A percentile compares a stretch with the other conserved stretches of the same genome.
Evolutionary conservation across 139 green algal genomes (phyloP).

Genomic region (Dunaliella primolecta): DNA sequence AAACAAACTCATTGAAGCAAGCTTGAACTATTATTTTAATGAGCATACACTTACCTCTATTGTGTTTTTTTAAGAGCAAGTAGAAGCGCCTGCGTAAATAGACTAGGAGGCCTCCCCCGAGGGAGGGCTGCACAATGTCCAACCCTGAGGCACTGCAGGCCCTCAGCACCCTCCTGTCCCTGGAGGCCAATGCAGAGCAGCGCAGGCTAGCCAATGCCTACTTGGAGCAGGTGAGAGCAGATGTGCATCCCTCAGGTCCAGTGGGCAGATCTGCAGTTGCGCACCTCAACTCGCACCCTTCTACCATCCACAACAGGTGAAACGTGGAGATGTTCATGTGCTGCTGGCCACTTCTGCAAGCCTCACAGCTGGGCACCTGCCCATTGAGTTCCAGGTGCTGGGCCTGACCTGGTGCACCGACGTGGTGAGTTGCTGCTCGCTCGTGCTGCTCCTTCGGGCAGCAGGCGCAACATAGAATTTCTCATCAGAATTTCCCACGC

Average conservation of each 20-base stretch:
- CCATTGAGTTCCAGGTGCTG: constrained; percentile 36
- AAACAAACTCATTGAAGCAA: too few relatives aligned
- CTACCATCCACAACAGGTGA: too few relatives aligned
- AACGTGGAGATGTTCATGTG: constrained; percentile 32
- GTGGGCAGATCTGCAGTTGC: not conserved
- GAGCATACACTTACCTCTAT: too few relatives aligned
- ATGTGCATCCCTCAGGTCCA: not conserved
- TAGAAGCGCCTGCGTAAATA: too few relatives aligned
- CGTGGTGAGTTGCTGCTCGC: constrained; percentile 10
- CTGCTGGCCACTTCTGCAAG: constrained; percentile 17
- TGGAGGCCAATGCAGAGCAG: not conserved
- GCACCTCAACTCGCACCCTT: too few relatives aligned
- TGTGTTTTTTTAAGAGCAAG: too few relatives aligned
- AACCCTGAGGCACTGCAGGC: not conserved
- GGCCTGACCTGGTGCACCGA: constrained; percentile 25
- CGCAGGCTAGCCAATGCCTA: not conserved
- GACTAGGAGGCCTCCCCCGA: too few relatives aligned
- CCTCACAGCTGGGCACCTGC: constrained; percentile 24
- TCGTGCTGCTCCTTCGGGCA: not conserved
- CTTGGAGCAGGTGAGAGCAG: not conserved
- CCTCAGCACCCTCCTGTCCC: not conserved
- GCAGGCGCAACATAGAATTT: too few relatives aligned
- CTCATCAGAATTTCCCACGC: too few relatives aligned
- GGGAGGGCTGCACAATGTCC: too few relatives aligned
- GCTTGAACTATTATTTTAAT: too few relatives aligned